phyloP scores from a whole-genome alignment of 2,329 filamentous ascomycete genomes.

The Chrysoporthe deuterocubensis region DNA sequence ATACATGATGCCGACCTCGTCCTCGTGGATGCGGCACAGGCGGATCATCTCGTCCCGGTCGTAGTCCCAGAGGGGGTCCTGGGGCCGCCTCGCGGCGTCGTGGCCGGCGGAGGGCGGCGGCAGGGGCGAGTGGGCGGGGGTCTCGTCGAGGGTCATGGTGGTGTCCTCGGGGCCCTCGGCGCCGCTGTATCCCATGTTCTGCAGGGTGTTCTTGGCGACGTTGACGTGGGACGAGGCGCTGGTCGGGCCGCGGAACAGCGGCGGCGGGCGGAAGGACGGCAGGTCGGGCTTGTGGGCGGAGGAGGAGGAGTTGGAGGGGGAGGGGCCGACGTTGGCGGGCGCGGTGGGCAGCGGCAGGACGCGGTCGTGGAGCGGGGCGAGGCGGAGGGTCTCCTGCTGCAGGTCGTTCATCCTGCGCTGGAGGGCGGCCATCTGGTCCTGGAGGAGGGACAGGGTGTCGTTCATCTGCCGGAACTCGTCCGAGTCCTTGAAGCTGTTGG shows the following conservation, averaged over 20 bases:
- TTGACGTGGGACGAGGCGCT: slow-evolving; percentile 85
- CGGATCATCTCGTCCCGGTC: slow-evolving; percentile 79
- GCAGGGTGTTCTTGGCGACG: slow-evolving; percentile 82
- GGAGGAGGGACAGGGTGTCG: slow-evolving; percentile 72
- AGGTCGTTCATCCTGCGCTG: slow-evolving; percentile 73
- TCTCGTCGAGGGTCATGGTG: slow-evolving; percentile 45
- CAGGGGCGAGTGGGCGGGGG: slow-evolving; percentile 40
- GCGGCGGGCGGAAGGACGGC: slow-evolving; percentile 55
- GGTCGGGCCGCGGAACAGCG: slow-evolving; percentile 81
- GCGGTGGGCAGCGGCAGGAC: slow-evolving; percentile 43
- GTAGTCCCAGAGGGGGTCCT: slow-evolving; percentile 81
- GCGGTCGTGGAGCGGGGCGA: slow-evolving; percentile 50
- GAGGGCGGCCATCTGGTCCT: slow-evolving; percentile 82
- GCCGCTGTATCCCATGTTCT: slow-evolving; percentile 84
- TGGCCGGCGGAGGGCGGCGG: slow-evolving; percentile 31
- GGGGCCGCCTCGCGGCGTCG: slow-evolving; percentile 31
- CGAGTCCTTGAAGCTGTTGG: slow-evolving; percentile 86
- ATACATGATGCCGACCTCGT: slow-evolving; percentile 93
- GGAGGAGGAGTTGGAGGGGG: slow-evolving; percentile 48
- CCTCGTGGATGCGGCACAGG: slow-evolving; percentile 79
- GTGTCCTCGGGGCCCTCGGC: slow-evolving; percentile 67
- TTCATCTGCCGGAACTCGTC: slow-evolving; percentile 88
- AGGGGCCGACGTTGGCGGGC: slow-evolving; percentile 41
- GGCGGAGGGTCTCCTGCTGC: slow-evolving; percentile 56
- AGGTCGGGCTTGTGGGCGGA: slow-evolving; percentile 50